phyloP scores from a whole-genome alignment of 176 grass and related monocot species.

The Coix lacrymajobi region DNA sequence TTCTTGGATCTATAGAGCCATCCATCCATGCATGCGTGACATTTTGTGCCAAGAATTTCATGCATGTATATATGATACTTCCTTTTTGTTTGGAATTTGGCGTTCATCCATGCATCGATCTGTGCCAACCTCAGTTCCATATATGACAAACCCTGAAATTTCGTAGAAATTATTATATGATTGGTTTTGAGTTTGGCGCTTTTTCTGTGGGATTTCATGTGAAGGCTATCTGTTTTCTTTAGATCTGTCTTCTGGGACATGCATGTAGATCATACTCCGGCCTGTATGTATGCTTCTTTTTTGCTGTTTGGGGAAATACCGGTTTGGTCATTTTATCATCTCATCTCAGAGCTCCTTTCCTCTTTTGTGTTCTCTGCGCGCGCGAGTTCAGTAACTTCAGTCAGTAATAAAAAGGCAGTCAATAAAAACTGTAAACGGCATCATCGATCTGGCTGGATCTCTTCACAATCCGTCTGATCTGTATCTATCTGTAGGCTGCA shows the following conservation, averaged over 20 bases:
- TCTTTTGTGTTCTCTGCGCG: conserved; percentile 10
- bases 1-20: neutral
- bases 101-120: too few species aligned
- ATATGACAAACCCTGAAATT: too few species aligned
- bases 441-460: too few species aligned
- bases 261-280: neutral
- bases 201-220: neutral
- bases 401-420: neutral
- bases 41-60: neutral
- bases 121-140: too few species aligned
- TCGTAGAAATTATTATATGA: neutral
- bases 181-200: neutral
- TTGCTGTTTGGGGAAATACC: conserved; percentile 19
- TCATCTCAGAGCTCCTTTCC: conserved; percentile 17
- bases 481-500: neutral
- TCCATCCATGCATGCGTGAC: neutral
- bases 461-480: neutral
- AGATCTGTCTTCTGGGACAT: neutral
- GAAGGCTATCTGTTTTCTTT: neutral
- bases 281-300: conserved; percentile 6
- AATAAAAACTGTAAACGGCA: too few species aligned
- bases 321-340: conserved; percentile 1
- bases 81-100: neutral
- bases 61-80: neutral
- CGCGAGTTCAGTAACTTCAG: neutral